Base-by-base conservation (phyloP, 2,329 filamentous ascomycete species). In the Fusarium sublunatum region DNA sequence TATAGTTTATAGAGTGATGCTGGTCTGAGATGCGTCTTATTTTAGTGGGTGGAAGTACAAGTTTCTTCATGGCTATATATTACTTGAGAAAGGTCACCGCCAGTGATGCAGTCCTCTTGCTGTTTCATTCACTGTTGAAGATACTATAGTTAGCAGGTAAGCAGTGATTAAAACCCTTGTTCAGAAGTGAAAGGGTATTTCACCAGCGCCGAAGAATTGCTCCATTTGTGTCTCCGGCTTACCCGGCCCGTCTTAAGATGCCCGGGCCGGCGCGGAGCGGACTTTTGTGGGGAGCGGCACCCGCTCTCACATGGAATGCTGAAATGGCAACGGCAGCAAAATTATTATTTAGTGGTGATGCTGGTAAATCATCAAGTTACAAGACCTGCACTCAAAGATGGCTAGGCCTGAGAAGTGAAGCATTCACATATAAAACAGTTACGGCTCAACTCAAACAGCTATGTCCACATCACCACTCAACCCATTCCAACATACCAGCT, bases 301-400 rank as follows among this genome's bases (percentile, higher is more conserved):
- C 22, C 13, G n/a, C n/a, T 40, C 3, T 28, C 15, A 12, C 31
- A 28, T 19, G 19, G 19, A 28, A 28, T 4, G 26, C 31, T 32
- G 10, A 13, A 32, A 19, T 28, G 2, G n/a, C 12, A 6, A 36
- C 22, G 31, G 31, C 10, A 12, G 9, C 6, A 12, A 7, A 10
- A 25, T 5, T 11, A 31, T n/a, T 9, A 13, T 19, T 19, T 19
- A 19, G 19, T 19, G 19, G 7, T 35, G 0, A 15, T 36, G 39
- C 42, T 60, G 55, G 60, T 55, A 60, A 55, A 60, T 28, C 41
- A 34, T 10, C 6, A 5, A 25, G 11, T 26, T 41, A 25, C 41
- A 36, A 29, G 31, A 13, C 6, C 3, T 24, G 13, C 3, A 7
- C 24, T 11, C 36, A 22, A 24, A 12, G 2, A 38, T 24, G 19